These are phyloP conservation scores for Vitis hybrid DNA, from an alignment of 177 flowering plant genomes.

Conservation along the genomic window DNA sequence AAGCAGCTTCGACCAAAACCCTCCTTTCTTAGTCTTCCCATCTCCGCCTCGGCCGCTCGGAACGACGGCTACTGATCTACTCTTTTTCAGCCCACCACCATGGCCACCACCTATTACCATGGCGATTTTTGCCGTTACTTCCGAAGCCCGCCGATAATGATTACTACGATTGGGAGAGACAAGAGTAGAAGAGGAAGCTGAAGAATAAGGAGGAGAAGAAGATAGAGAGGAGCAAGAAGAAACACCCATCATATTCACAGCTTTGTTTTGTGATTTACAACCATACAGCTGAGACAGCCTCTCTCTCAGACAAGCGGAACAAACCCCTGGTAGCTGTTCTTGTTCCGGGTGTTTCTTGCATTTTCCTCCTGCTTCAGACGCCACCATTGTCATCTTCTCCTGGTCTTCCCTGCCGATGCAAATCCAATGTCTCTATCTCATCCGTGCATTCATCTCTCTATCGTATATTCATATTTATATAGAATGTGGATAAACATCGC, in stretches of 20 bases:
- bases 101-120: not conserved
- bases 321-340: slow-evolving; percentile 39
- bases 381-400: slow-evolving; percentile 21
- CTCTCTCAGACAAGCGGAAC: slow-evolving; percentile 42
- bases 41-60: slow-evolving; percentile 11
- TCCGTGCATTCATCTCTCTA: too few relatives aligned
- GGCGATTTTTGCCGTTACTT: slow-evolving; percentile 7
- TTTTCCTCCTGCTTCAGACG: slow-evolving; percentile 7
- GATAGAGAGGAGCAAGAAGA: not conserved
- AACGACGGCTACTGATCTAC: slow-evolving; percentile 30
- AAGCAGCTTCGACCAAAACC: slow-evolving; percentile 51
- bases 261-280: not conserved
- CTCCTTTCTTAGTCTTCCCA: slow-evolving; percentile 13
- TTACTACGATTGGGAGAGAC: slow-evolving; percentile 1
- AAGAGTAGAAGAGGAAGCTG: slow-evolving; percentile 8
- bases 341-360: slow-evolving; percentile 41
- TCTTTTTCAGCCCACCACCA: slow-evolving; percentile 26
- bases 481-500: too few relatives aligned
- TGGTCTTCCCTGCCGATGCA: not conserved
- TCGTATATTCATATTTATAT: too few relatives aligned
- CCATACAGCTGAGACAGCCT: slow-evolving; percentile 28
- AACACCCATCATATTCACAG: not conserved
- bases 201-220: slow-evolving; percentile 3
- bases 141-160: slow-evolving; percentile 16
- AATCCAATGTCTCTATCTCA: too few relatives aligned